Evolutionary conservation across 2,329 filamentous ascomycete species (phyloP).

Genomic region (Penicillium sp.): DNA sequence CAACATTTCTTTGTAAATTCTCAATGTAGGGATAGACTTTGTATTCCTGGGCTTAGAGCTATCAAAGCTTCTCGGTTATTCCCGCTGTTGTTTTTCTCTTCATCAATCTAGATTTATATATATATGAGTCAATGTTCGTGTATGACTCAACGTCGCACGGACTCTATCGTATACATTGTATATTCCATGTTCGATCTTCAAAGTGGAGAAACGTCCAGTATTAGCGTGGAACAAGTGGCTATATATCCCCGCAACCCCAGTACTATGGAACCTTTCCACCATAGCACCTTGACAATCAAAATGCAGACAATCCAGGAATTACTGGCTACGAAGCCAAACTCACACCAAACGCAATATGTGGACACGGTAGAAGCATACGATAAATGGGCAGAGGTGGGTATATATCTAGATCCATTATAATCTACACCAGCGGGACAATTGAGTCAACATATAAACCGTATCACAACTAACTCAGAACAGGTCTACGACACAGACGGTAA

Average conservation of each 20-base stretch:
- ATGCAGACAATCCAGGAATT: slow-evolving; percentile 25
- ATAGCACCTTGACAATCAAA: not conserved
- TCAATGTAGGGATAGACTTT: not conserved
- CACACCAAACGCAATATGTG: slow-evolving; percentile 28
- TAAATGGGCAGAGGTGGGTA: slow-evolving; percentile 37
- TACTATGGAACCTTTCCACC: too few species aligned
- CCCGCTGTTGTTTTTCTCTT: not conserved
- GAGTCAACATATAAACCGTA: too few species aligned
- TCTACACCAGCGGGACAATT: not conserved
- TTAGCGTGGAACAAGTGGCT: not conserved
- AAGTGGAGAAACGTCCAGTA: not conserved
- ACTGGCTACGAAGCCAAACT: slow-evolving; percentile 6
- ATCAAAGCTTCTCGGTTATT: not conserved
- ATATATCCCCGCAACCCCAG: not conserved
- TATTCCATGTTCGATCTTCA: not conserved
- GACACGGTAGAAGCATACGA: slow-evolving; percentile 39
- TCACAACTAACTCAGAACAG: slow-evolving; percentile 14
- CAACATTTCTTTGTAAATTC: not conserved
- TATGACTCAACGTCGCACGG: not conserved
- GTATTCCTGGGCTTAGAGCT: not conserved
- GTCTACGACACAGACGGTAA: slow-evolving; percentile 66
- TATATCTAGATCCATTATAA: not conserved
- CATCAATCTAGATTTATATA: not conserved
- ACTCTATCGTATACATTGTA: not conserved
- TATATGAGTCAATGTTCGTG: not conserved